phyloP scores from a whole-genome alignment of 257 asterid species.

The Voacanga thouarsii region DNA sequence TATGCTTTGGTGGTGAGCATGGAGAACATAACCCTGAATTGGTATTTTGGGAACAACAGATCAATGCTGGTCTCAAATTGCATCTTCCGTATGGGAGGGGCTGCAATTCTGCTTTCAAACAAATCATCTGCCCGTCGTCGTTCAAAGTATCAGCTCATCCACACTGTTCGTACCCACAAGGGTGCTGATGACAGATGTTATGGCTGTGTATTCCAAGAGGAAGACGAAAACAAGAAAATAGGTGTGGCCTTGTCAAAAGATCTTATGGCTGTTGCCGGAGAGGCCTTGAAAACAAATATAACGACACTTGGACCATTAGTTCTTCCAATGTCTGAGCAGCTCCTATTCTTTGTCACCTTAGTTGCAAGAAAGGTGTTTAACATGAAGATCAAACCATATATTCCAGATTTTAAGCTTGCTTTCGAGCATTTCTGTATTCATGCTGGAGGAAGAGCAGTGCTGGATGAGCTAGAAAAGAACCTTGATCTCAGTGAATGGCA shows the following conservation, averaged over 20 bases:
- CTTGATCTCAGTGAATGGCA: conserved; percentile 23
- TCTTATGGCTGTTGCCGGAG: conserved; percentile 31
- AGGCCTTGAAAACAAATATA: conserved; percentile 28
- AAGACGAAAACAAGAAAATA: conserved; percentile 16
- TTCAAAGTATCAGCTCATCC: conserved; percentile 31
- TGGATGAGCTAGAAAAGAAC: conserved; percentile 31
- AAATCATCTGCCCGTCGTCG: conserved; percentile 10
- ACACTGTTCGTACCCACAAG: conserved; percentile 31
- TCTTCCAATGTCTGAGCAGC: conserved; percentile 35
- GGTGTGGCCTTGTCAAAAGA: conserved; percentile 32
- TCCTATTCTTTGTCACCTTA: conserved; percentile 17
- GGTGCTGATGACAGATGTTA: conserved; percentile 33
- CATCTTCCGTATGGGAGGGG: conserved; percentile 32
- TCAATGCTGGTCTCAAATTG: conserved; percentile 39
- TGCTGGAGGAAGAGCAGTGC: conserved; percentile 34
- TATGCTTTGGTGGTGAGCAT: conserved; percentile 33
- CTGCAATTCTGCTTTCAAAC: conserved; percentile 35
- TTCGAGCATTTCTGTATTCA: conserved; percentile 42
- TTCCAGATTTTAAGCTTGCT: conserved; percentile 36
- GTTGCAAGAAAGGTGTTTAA: conserved; percentile 19
- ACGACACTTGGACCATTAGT: conserved; percentile 37
- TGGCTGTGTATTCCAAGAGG: conserved; percentile 21
- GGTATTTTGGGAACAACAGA: conserved; percentile 27
- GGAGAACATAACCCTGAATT: conserved; percentile 16
- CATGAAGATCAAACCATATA: conserved; percentile 21